Conservation (phyloP, 495 filamentous ascomycete species). For the Annulohypoxylon bovei region DNA sequence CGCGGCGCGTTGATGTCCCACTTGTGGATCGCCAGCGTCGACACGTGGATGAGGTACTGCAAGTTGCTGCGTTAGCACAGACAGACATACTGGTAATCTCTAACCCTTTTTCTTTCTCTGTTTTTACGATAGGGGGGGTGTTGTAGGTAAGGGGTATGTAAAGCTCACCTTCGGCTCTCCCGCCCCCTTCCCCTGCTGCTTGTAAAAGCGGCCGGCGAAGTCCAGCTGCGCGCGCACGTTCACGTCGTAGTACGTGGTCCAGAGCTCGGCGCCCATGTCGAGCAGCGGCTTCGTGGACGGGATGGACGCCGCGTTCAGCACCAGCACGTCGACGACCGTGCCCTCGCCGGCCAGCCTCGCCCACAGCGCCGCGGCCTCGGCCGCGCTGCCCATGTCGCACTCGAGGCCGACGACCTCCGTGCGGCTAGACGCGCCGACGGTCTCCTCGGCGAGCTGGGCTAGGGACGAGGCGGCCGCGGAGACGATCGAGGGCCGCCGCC, state of each 20-base stretch:
- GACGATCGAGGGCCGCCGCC: constrained; percentile 36
- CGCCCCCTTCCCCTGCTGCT: constrained; percentile 35
- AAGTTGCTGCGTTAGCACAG: neutral
- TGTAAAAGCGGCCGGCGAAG: constrained; percentile 48
- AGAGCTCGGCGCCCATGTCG: constrained; percentile 44
- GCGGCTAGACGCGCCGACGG: neutral
- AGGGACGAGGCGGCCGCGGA: constrained; percentile 23
- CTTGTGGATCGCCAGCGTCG: constrained; percentile 45
- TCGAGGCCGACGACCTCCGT: constrained; percentile 36
- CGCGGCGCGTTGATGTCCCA: constrained; percentile 7
- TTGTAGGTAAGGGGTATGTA: neutral
- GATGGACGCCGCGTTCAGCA: constrained; percentile 49
- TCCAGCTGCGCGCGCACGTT: constrained; percentile 52
- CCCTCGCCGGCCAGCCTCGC: constrained; percentile 38
- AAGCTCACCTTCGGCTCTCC: constrained; percentile 17
- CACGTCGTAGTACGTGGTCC: constrained; percentile 42
- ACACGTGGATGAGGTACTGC: constrained; percentile 52
- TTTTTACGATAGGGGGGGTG: too few relatives aligned
- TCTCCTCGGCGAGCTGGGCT: neutral
- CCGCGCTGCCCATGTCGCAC: constrained; percentile 43
- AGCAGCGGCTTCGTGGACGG: constrained; percentile 31
- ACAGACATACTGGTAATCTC: too few relatives aligned
- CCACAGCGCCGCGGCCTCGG: constrained; percentile 49
- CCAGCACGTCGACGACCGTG: constrained; percentile 51
- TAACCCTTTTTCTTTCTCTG: neutral